Evolutionary conservation across 2,329 filamentous ascomycete genomes (phyloP), one percentile per base, ranked within the genome.

Genomic region (Malbranchea zuffiana): DNA sequence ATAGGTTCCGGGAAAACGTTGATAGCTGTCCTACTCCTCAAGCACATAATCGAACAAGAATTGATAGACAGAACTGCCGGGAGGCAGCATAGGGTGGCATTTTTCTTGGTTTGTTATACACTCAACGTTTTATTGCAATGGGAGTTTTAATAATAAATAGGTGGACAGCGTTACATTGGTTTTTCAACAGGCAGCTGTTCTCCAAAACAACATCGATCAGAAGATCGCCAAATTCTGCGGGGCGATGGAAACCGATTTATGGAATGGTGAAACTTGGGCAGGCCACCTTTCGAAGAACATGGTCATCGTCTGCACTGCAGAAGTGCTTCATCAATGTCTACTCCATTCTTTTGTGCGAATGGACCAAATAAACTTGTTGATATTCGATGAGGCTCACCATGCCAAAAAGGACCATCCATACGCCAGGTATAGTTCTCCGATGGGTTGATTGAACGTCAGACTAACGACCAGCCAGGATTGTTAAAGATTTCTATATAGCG

Each of bases 321-420:
- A 90, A 49, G 80, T 96, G 3, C 68, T 96, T 3, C 71, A 81
- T 23, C 75, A 83, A 44, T 85, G 81, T 48, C 70, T 98, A 2
- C 72, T 78, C 45, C 80, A 81, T 49, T 80, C 81, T 0, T 92
- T 85, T 57, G 72, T 95, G 41, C 72, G 60, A 6, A 94, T 98
- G 64, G 65, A 74, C 12, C 75, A 82, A 48, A 85, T 96, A 56
- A 96, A 88, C 51, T 71, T 98, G 1, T 67, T 98, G 24, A 78
- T 96, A 42, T 94, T 98, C 47, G 90, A 98, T 51, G 90, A 98
- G 59, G 90, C 87, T 4, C 90, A 98, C 51, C 90, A 96, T 52
- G 78, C 88, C 0, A 98, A 98, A 61, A 92, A 88, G 56, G 82
- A 86, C 35, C 90, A 98, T 51, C 72, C 84, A 0, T 98, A 94